Conservation (phyloP, 352 stramenopile species). For the Globisporangium acanthophoron region DNA sequence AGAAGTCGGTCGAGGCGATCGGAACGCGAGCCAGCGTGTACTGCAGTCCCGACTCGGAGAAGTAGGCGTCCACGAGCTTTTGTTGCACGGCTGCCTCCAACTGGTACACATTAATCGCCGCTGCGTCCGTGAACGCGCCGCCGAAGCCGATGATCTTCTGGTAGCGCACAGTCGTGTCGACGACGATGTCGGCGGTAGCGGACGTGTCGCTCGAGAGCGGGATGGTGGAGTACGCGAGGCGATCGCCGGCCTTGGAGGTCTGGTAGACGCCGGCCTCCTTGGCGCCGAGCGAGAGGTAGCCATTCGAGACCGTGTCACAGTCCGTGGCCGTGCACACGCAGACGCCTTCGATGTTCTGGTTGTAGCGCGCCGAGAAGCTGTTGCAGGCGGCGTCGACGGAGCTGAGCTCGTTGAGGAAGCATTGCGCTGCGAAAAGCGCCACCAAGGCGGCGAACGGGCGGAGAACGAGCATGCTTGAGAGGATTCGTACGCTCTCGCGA, state of each 20-base stretch:
- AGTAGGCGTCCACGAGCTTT: slow-evolving; percentile 77
- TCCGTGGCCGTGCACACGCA: slow-evolving; percentile 43
- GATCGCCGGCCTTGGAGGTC: slow-evolving; percentile 43
- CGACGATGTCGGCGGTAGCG: slow-evolving; percentile 28
- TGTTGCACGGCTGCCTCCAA: slow-evolving; percentile 54
- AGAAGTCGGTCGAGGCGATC: slow-evolving; percentile 87
- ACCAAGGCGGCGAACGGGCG: slow-evolving; percentile 7
- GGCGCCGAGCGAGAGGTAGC: slow-evolving; percentile 28
- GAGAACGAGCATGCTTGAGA: slow-evolving; percentile 11
- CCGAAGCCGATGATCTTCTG: slow-evolving; percentile 87
- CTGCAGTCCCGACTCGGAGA: slow-evolving; percentile 62
- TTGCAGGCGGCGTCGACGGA: slow-evolving; percentile 9
- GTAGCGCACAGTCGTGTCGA: slow-evolving; percentile 48
- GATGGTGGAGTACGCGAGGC: slow-evolving; percentile 36
- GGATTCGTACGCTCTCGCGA: background rate
- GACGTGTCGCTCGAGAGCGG: slow-evolving; percentile 13
- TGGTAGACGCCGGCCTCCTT: slow-evolving; percentile 42
- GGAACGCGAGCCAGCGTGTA: slow-evolving; percentile 83
- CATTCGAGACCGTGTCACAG: slow-evolving; percentile 53
- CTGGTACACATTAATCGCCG: slow-evolving; percentile 74
- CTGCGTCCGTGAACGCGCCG: slow-evolving; percentile 85
- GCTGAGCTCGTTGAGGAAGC: slow-evolving; percentile 8
- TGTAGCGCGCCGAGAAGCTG: slow-evolving; percentile 34
- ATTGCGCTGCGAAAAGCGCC: slow-evolving; percentile 11
- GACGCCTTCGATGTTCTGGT: slow-evolving; percentile 40